These are phyloP conservation scores for Westerdykella sp. DNA, from an alignment of 2,329 filamentous ascomycete species.

Conservation along the genomic window DNA sequence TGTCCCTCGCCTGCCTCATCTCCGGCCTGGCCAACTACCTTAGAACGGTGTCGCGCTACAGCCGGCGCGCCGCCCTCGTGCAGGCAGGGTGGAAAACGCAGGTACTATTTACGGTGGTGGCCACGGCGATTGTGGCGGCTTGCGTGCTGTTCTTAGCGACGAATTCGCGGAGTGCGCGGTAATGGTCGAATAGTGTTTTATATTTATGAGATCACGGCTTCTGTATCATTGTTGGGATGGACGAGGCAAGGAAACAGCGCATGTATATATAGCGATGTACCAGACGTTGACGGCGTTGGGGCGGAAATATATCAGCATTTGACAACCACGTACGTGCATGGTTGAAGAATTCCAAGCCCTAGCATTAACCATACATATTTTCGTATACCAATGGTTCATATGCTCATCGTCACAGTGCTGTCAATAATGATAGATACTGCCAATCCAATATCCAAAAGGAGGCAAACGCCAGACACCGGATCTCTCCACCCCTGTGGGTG, in stretches of 20 bases:
- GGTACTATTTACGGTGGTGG: conserved; percentile 50
- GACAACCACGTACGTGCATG: too few relatives aligned
- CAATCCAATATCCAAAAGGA: background rate
- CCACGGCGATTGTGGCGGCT: conserved; percentile 37
- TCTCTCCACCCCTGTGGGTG: conserved; percentile 4
- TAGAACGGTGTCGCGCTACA: conserved; percentile 74
- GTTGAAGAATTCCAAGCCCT: too few relatives aligned
- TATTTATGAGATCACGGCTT: too few relatives aligned
- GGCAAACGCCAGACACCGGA: conserved; percentile 8
- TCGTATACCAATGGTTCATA: too few relatives aligned
- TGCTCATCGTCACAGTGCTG: too few relatives aligned
- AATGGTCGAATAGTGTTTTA: background rate
- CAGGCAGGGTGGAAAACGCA: conserved; percentile 94
- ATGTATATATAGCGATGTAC: too few relatives aligned
- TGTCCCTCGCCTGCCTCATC: conserved; percentile 69
- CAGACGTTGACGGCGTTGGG: too few relatives aligned
- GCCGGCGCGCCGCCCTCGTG: conserved; percentile 70
- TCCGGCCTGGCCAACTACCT: conserved; percentile 85
- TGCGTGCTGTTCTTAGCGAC: conserved; percentile 39
- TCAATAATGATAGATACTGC: too few relatives aligned
- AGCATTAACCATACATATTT: too few relatives aligned
- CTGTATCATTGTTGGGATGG: too few relatives aligned
- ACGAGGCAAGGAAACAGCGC: too few relatives aligned
- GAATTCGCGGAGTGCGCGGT: conserved; percentile 25
- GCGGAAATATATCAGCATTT: too few relatives aligned